A percentile compares a stretch with the other conserved stretches of the same genome.
These are phyloP conservation scores for Colletotrichum salicis DNA, from an alignment of 2,329 filamentous ascomycete species.

Conservation along the genomic window DNA sequence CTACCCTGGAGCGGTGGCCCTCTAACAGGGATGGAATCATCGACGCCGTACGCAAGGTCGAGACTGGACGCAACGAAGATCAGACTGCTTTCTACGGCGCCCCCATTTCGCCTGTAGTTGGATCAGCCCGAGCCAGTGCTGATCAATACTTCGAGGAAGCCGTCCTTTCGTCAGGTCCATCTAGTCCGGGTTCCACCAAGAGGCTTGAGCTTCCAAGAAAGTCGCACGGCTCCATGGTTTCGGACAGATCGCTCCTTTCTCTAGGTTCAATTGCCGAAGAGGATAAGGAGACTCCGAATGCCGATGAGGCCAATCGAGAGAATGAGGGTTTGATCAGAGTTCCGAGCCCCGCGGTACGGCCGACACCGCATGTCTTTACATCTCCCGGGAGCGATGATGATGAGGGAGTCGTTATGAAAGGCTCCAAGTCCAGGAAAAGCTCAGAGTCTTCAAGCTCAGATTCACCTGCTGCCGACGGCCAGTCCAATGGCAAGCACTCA, in stretches of 20 bases:
- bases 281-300: conserved; percentile 36
- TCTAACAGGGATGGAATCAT: conserved; percentile 57
- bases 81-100: conserved; percentile 48
- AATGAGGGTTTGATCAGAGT: conserved; percentile 36
- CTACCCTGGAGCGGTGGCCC: conserved; percentile 60
- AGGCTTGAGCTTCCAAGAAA: conserved; percentile 43
- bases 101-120: conserved; percentile 49
- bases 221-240: conserved; percentile 39
- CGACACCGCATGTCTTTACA: conserved; percentile 37
- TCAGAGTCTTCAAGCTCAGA: conserved; percentile 1
- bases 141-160: conserved; percentile 51
- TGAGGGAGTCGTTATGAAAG: conserved; percentile 51
- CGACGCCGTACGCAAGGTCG: conserved; percentile 57
- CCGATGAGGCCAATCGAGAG: conserved; percentile 31
- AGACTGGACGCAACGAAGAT: conserved; percentile 55
- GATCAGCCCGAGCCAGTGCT: conserved; percentile 46
- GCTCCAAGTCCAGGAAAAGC: conserved; percentile 29
- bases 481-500: conserved; percentile 22
- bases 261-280: conserved; percentile 58
- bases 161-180: conserved; percentile 46
- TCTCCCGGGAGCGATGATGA: conserved; percentile 50
- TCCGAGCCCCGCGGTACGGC: conserved; percentile 43
- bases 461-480: conserved; percentile 9
- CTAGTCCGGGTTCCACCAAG: conserved; percentile 47
- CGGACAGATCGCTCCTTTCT: conserved; percentile 52